Base-by-base conservation (phyloP, 371 early-diverging fungal species). In the Umbelopsis sp. region DNA sequence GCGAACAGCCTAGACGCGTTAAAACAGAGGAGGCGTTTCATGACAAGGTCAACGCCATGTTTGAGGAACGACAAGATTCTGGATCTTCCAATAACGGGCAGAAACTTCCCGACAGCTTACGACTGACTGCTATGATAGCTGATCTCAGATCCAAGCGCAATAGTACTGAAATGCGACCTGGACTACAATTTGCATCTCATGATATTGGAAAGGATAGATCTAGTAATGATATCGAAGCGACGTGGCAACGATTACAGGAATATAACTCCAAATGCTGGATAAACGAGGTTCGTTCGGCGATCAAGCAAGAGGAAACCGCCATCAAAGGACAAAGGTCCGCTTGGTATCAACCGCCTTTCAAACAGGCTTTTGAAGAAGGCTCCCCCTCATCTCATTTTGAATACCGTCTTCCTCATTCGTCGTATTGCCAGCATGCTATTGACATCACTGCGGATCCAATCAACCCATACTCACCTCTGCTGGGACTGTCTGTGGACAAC, bases 191-290 rank as follows among this genome's bases (percentile, higher is more conserved):
- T 38, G 46, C 50, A 18, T 25, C 35, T 44, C 20, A 22, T 63
- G 50, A 16, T n/a, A 25, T 24, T 29, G 66, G 32, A 9, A 63
- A 53, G 14, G 45, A 71, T 22, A 71, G 69, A 25, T 65, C 77
- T 12, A 73, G 76, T 35, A 57, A 46, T 8, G 70, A 72, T 22
- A 76, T 89, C 4, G 82, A 84, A 46, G 79, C 80, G 14, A 87
- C 88, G 9, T 87, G 81, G 80, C 83, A 84, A 74, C 71, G 82
- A 18, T 66, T 91, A 22, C 83, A 89, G 48, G 83, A 86, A 63
- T 87, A 84, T 67, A 85, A 89, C 51, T 79, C 88, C 12, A 76
- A 75, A 16, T 69, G 78, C 4, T 90, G 89, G 90, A 81, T 85
- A 41, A 76, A 75, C 9, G 72, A 76, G 35, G 75, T 83, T 50